Conservation (phyloP, 148 eudicot species). For the Amaranthus hypochondriacus region DNA sequence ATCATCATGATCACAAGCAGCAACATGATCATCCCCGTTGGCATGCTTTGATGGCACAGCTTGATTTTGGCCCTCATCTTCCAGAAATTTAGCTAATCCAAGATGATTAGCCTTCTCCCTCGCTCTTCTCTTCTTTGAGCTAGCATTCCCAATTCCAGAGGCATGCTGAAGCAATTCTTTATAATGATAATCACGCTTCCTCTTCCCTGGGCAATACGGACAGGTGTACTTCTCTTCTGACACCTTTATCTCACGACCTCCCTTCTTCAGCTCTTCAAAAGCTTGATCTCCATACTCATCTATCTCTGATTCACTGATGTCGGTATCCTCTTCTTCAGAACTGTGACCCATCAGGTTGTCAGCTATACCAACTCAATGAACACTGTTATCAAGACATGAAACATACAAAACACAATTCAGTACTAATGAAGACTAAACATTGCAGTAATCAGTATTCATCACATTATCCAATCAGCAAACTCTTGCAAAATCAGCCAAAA, state of each 20-base stretch:
- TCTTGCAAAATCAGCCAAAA: neutral
- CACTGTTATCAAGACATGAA: neutral
- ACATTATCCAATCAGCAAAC: neutral
- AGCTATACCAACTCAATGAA: neutral
- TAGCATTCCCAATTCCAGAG: conserved; percentile 59
- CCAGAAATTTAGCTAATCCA: conserved; percentile 67
- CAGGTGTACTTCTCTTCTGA: conserved; percentile 61
- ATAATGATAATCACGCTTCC: conserved; percentile 57
- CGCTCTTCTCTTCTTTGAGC: conserved; percentile 62
- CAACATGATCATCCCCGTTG: conserved; percentile 34
- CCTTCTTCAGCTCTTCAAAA: conserved; percentile 62
- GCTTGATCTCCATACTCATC: conserved; percentile 64
- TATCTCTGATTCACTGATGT: conserved; percentile 70
- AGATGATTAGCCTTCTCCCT: conserved; percentile 88
- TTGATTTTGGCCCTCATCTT: conserved; percentile 40
- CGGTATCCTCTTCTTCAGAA: conserved; percentile 72
- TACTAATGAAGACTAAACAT: neutral
- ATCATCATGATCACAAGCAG: conserved; percentile 62
- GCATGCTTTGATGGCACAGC: conserved; percentile 48
- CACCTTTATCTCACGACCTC: conserved; percentile 42
- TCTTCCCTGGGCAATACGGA: conserved; percentile 78
- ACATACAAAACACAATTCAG: neutral
- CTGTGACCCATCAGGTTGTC: conserved; percentile 39
- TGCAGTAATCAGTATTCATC: neutral
- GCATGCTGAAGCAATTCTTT: conserved; percentile 89